Evolutionary conservation across 2,329 filamentous ascomycete genomes (phyloP), one percentile per base, ranked within the genome.

Genomic region (Botryotinia convoluta): DNA sequence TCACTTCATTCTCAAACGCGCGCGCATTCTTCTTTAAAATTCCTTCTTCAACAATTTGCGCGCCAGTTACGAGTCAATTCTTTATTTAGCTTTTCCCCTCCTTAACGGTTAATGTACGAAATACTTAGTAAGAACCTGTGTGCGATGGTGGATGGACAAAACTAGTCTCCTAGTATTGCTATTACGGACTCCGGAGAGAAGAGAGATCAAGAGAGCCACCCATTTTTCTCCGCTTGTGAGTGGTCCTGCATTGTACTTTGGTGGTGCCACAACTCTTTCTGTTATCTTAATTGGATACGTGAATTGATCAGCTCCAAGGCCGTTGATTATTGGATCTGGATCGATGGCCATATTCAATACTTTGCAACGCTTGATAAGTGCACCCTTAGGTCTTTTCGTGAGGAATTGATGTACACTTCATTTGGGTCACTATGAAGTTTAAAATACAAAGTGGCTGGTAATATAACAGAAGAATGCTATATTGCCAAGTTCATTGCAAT

Each of bases 111-210:
- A 18, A 57, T 51, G 44, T 54, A 54, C 32, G n/a, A 45, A 45
- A 63, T 44, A 63, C 60, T 63, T 63, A 42, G 60, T 67, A n/a
- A 67, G 37, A n/a, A 42, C 60, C 37, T 51, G 39, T 65, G 22
- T 65, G 7, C 44, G 60, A 44, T 57, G 51, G 16, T 9, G 51
- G 14, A 8, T 63, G 14, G 16, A 18, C 51, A 18, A 37, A 37
- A 22, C 62, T 64, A 44, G 39, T 37, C 20, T 12, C 42, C 35
- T 39, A n/a, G 14, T 29, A 42, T 44, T 42, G 4, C 37, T 42
- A 29, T n/a, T 63, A 63, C 37, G 37, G 60, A 63, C 37, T 42
- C 60, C 60, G 60, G 60, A 42, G 22, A 12, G 37, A 29, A 12
- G 10, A 29, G 26, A 29, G 37, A 39, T 42, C 22, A 42, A 57